Conservation (phyloP, 176 grass and related monocot species). For the Otatea glauca region DNA sequence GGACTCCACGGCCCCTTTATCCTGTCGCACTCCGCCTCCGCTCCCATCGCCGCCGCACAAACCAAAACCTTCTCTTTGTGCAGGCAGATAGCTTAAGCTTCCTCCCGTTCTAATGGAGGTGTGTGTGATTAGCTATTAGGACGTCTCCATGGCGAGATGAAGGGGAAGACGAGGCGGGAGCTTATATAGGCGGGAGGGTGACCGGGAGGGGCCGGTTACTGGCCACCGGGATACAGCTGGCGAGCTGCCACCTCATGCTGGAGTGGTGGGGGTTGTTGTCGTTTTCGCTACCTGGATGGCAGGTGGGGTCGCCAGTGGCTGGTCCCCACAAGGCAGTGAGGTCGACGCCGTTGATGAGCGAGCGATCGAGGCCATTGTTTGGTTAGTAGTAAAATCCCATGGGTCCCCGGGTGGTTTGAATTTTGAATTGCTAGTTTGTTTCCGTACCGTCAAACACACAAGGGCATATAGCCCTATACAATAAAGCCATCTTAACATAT, state of each 20-base stretch:
- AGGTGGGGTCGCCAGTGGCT: background rate
- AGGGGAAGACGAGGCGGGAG: conserved; percentile 8
- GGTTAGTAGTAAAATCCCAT: conserved; percentile 20
- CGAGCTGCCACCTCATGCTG: conserved; percentile 46
- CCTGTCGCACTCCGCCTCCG: conserved; percentile 56
- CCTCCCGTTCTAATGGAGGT: background rate
- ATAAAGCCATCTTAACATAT: too few species aligned
- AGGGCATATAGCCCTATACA: too few species aligned
- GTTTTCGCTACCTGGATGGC: conserved; percentile 29
- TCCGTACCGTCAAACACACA: conserved; percentile 46
- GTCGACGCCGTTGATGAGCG: too few species aligned
- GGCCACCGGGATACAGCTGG: conserved; percentile 55
- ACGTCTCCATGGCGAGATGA: conserved; percentile 43
- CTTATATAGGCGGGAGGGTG: conserved; percentile 37
- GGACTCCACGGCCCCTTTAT: conserved; percentile 97
- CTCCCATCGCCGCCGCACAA: conserved; percentile 29
- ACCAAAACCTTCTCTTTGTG: background rate
- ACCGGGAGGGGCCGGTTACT: conserved; percentile 40
- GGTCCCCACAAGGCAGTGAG: background rate
- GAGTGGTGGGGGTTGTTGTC: conserved; percentile 2
- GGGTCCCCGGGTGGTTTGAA: conserved; percentile 40
- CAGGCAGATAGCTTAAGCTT: background rate
- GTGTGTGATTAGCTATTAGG: conserved; percentile 17
- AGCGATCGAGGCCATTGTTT: conserved; percentile 39
- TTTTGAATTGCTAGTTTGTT: conserved; percentile 47